Evolutionary conservation across 2,329 filamentous ascomycete genomes (phyloP), one percentile per base, ranked within the genome.

Genomic region (Penicillium sp.): DNA sequence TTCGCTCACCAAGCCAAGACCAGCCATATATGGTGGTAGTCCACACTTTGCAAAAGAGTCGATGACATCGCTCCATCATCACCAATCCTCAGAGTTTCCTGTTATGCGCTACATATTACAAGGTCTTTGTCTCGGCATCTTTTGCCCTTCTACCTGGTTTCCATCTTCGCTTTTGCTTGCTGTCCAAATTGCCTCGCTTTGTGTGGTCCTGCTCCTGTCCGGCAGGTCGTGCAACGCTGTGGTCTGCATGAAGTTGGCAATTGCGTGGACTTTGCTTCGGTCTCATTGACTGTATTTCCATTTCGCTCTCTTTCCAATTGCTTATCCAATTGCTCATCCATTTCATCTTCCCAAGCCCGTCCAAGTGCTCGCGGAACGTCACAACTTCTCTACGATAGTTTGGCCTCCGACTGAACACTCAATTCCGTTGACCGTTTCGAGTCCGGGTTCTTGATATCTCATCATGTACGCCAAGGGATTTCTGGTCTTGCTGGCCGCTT

Each of bases 31-130:
- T 44, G 28, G 44, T 51, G 40, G 37, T 44, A 54, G 2, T 46
- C 50, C 54, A 24, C 16, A 24, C 37, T 23, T 24, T 18, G 21
- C 5, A 24, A 47, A 45, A 42, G 7, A n/a, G 37, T 37, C 52
- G 45, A 65, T 64, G 61, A 60, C 61, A 65, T 65, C 54, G 53
- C 57, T 52, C 29, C 31, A 40, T 55, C 56, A 62, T 65, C 51
- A 57, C 55, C 44, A 51, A 28, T 31, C 48, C 10, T 48, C 36
- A 43, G 33, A 42, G 33, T 19, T 48, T 46, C 43, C 23, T 10
- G 28, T 16, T 24, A 39, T 44, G 39, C 50, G 47, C 56, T 63
- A 60, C 55, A 63, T 61, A 63, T 61, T 54, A 57, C 44, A 31
- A 31, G 42, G 42, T 45, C 42, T 45, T 45, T 31, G 42, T 45